Conservation (phyloP, 495 filamentous ascomycete genomes). For the Aspergillus bridgeri region DNA sequence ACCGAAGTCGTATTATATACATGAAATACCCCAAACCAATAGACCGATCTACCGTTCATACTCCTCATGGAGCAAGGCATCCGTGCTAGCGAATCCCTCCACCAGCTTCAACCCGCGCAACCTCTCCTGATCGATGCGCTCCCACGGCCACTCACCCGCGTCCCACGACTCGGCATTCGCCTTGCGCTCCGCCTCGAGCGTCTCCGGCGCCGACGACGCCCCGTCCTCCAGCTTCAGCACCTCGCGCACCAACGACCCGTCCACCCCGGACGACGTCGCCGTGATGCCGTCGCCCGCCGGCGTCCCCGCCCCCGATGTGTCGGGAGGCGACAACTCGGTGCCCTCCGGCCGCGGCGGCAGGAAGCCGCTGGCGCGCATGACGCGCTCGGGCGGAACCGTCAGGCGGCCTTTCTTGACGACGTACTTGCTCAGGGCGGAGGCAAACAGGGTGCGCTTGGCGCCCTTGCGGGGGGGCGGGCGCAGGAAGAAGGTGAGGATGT, state of each 20-base stretch:
- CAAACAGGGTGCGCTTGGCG: constrained; percentile 60
- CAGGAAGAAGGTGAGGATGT: constrained; percentile 70
- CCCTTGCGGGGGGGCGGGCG: constrained; percentile 40
- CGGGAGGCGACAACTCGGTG: not conserved
- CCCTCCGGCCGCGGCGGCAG: constrained; percentile 42
- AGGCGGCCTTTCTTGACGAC: constrained; percentile 84
- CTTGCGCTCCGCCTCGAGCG: constrained; percentile 31
- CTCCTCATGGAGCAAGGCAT: constrained; percentile 43
- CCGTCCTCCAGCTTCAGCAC: constrained; percentile 32
- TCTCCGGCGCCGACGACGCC: constrained; percentile 25
- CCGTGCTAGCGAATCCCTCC: constrained; percentile 48
- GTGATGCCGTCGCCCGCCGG: no score
- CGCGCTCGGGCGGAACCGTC: constrained; percentile 77
- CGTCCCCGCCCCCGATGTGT: constrained; percentile 10
- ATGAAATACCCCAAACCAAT: not conserved
- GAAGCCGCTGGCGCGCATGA: constrained; percentile 64
- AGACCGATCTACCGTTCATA: constrained; percentile 26
- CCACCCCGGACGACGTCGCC: constrained; percentile 30
- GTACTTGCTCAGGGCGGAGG: constrained; percentile 78
- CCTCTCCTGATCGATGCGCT: constrained; percentile 56
- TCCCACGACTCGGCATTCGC: constrained; percentile 36
- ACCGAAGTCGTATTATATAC: not conserved
- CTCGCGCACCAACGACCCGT: constrained; percentile 37
- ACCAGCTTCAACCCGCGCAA: constrained; percentile 52
- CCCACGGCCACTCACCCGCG: constrained; percentile 49